phyloP scores from a whole-genome alignment of 768 basidiomycete genomes.

The Naganishia vaughanmartiniae region DNA sequence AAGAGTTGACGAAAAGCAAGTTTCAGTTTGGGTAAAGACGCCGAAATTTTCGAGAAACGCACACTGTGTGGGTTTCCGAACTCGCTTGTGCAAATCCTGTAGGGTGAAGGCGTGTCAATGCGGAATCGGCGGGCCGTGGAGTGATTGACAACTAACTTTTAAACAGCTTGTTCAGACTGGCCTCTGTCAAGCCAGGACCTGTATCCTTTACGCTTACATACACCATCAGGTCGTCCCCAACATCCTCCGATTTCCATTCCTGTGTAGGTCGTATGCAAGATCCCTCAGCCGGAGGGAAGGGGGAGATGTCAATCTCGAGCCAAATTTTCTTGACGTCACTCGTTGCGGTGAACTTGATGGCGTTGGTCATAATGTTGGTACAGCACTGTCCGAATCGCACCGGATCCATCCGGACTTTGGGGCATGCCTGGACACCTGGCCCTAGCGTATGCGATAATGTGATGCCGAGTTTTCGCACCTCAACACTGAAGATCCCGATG shows the following conservation, averaged over 20 bases:
- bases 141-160: constrained; percentile 21
- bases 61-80: constrained; percentile 21
- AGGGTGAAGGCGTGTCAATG: constrained; percentile 1
- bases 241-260: constrained; percentile 30
- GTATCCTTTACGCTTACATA: constrained; percentile 47
- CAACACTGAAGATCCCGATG: constrained; percentile 47
- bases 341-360: constrained; percentile 47
- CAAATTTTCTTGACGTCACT: constrained; percentile 40
- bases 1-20: no score
- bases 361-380: constrained; percentile 52
- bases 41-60: not conserved
- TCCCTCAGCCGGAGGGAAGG: constrained; percentile 42
- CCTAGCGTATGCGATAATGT: constrained; percentile 48
- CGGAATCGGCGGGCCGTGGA: constrained; percentile 33
- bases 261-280: constrained; percentile 44
- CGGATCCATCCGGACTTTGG: constrained; percentile 41
- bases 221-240: constrained; percentile 40
- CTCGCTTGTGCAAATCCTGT: constrained; percentile 25
- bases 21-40: not conserved
- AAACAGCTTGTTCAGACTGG: constrained; percentile 46
- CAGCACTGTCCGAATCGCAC: constrained; percentile 48
- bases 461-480: constrained; percentile 48
- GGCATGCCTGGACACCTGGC: constrained; percentile 39
- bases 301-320: constrained; percentile 47
- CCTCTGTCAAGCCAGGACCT: constrained; percentile 46